Percentiles rank a stretch among this genome's conserved stretches.
phyloP scores from a whole-genome alignment of 768 basidiomycete species.

The Cyclocybe cylindracea region DNA sequence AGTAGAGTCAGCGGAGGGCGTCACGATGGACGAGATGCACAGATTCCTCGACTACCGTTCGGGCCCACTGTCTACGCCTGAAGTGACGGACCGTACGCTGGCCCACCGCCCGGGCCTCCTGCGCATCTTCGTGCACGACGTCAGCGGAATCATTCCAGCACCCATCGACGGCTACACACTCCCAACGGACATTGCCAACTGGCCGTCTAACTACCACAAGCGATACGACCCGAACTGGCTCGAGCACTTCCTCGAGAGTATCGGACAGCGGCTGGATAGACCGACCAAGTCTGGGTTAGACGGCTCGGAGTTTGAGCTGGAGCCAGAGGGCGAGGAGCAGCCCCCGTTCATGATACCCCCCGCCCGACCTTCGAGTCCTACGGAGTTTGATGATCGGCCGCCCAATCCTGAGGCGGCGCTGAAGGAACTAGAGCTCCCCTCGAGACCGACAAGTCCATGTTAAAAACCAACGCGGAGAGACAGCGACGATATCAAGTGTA shows the following conservation, averaged over 20 bases:
- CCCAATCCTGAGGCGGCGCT: no score
- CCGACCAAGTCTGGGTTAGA: not conserved
- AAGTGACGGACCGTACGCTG: conserved; percentile 10
- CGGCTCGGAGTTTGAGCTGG: not conserved
- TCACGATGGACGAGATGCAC: conserved; percentile 16
- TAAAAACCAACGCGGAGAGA: no score
- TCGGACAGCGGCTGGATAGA: conserved; percentile 10
- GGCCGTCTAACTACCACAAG: conserved; percentile 12
- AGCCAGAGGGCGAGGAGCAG: conserved; percentile 1
- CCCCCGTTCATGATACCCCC: conserved; percentile 1
- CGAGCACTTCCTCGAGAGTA: conserved; percentile 6
- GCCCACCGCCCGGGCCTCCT: conserved; percentile 16
- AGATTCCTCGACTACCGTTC: conserved; percentile 11
- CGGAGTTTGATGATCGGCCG: not conserved
- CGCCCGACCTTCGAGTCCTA: conserved; percentile 11
- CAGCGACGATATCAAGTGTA: no score
- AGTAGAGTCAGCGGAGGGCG: conserved; percentile 11
- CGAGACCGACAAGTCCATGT: no score
- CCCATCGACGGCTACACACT: conserved; percentile 16
- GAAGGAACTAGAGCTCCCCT: no score
- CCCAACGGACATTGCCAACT: conserved; percentile 15
- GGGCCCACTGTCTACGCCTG: conserved; percentile 10
- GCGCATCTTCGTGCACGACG: conserved; percentile 13
- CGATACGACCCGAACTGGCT: conserved; percentile 14
- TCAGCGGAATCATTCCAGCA: conserved; percentile 12